Conservation (phyloP, 2,329 filamentous ascomycete species). For the Ceratocystis alfenasii region DNA sequence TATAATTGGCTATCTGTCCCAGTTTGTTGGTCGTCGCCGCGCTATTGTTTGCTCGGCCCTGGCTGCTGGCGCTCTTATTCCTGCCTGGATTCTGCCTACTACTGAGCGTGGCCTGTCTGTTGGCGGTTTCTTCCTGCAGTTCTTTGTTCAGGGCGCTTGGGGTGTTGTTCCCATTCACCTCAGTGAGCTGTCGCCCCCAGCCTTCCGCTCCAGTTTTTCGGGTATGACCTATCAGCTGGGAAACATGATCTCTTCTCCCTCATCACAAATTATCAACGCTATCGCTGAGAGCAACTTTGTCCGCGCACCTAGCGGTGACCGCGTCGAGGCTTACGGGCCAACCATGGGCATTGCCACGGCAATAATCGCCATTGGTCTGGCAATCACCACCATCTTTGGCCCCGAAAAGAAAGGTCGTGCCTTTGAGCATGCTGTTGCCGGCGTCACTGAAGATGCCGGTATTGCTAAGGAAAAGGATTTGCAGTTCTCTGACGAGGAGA, state of each 20-base stretch:
- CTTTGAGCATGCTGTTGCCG: constrained; percentile 49
- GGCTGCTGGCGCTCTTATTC: constrained; percentile 50
- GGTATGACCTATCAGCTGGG: constrained; percentile 67
- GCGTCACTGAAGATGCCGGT: constrained; percentile 24
- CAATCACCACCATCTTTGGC: constrained; percentile 54
- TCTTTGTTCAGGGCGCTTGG: constrained; percentile 68
- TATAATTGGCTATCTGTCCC: constrained; percentile 60
- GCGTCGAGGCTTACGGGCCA: constrained; percentile 58
- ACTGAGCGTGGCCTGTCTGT: constrained; percentile 48
- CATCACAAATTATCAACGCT: constrained; percentile 66
- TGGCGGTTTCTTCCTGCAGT: constrained; percentile 64
- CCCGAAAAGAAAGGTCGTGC: constrained; percentile 61
- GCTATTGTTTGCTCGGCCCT: constrained; percentile 51
- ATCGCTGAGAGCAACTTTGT: constrained; percentile 53
- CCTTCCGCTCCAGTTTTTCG: constrained; percentile 62
- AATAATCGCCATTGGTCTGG: constrained; percentile 61
- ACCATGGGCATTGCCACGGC: constrained; percentile 66
- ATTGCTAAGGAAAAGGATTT: constrained; percentile 22
- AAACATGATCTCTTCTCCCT: constrained; percentile 58
- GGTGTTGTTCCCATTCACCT: constrained; percentile 65
- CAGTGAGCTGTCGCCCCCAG: constrained; percentile 62
- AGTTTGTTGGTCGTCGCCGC: constrained; percentile 61
- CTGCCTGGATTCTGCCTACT: constrained; percentile 58
- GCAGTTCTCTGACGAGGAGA: constrained; percentile 20
- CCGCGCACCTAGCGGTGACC: constrained; percentile 40